Evolutionary conservation across 768 basidiomycete genomes (phyloP).

Genomic region (Boletus fagicola): DNA sequence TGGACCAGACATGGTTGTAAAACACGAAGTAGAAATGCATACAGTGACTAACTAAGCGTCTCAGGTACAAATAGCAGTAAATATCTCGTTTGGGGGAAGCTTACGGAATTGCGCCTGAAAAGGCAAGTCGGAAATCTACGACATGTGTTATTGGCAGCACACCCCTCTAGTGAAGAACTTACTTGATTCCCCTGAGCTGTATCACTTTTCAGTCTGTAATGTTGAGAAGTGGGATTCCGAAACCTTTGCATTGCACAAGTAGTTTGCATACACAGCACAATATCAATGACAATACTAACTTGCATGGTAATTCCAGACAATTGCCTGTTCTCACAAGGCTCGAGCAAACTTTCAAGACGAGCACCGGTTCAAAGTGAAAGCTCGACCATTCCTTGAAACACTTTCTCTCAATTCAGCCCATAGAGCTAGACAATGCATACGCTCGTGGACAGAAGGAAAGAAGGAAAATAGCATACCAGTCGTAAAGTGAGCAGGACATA

Average conservation of each 20-base stretch:
- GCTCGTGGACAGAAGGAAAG: constrained; percentile 29
- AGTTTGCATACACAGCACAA: too few species aligned
- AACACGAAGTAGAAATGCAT: neutral
- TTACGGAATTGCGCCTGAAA: neutral
- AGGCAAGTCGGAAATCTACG: neutral
- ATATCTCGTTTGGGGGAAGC: neutral
- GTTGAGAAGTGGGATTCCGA: neutral
- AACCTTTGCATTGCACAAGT: neutral
- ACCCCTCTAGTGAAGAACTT: too few species aligned
- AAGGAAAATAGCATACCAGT: constrained; percentile 49
- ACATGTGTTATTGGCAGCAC: too few species aligned
- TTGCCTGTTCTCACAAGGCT: neutral
- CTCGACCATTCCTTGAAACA: too few species aligned
- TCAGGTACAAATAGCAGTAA: neutral
- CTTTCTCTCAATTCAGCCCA: constrained; percentile 1
- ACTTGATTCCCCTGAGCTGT: too few species aligned
- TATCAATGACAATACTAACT: too few species aligned
- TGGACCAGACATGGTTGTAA: constrained; percentile 39
- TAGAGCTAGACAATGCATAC: constrained; percentile 39
- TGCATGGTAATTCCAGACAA: neutral
- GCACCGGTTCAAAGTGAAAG: neutral
- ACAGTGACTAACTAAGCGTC: neutral
- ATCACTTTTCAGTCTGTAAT: too few species aligned
- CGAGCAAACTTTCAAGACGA: neutral
- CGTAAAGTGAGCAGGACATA: constrained; percentile 69